Evolutionary conservation across 108 stramenopile species (phyloP).

Genomic region (Cyclotella choctawhatcheeana): DNA sequence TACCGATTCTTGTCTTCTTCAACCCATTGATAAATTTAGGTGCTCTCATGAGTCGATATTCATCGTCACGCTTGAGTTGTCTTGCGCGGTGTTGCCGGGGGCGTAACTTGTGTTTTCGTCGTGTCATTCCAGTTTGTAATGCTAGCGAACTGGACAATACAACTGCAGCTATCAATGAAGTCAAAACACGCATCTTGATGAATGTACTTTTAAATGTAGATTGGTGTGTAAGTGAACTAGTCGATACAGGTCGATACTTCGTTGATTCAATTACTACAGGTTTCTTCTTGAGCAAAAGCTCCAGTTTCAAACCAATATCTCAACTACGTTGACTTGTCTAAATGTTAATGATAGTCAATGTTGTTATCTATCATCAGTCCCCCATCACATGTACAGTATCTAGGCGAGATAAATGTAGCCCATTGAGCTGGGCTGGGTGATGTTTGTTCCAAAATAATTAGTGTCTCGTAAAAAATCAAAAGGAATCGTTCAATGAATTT

Average conservation of each 20-base stretch:
- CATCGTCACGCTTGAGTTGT: background rate
- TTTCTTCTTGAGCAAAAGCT: no score
- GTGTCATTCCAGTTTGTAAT: background rate
- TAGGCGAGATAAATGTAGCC: no score
- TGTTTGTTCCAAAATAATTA: no score
- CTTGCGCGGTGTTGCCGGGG: background rate
- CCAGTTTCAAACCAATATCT: no score
- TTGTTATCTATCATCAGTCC: no score
- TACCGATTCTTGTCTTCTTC: constrained; percentile 11
- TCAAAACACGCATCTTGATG: background rate
- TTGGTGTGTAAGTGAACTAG: background rate
- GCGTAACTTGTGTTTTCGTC: background rate
- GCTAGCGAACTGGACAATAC: background rate
- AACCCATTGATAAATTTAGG: background rate
- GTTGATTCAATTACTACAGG: background rate
- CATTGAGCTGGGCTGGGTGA: no score
- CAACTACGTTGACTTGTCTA: no score
- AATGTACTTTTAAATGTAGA: background rate
- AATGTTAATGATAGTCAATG: no score
- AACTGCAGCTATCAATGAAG: background rate
- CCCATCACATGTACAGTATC: no score
- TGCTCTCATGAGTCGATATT: background rate
- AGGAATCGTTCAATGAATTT: no score
- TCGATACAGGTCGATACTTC: background rate
- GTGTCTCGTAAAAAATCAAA: no score